These are phyloP conservation scores for Leersia perrieri DNA, from an alignment of 176 grass and related monocot species.

Conservation along the genomic window DNA sequence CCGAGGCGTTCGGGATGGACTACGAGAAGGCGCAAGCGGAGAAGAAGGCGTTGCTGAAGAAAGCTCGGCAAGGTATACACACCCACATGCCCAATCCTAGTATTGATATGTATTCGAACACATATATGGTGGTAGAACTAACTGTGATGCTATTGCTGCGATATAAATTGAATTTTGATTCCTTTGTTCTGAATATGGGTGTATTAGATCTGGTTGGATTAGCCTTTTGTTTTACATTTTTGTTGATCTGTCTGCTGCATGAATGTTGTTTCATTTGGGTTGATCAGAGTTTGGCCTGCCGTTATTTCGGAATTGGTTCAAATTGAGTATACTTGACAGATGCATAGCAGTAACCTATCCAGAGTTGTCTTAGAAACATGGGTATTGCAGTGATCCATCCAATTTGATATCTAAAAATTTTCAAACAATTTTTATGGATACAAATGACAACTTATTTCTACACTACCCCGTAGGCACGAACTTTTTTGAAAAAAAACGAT, in stretches of 20 bases:
- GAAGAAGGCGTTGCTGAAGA: not conserved
- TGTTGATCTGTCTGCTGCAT: conserved; percentile 2
- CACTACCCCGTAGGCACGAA: not conserved
- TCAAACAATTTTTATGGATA: not conserved
- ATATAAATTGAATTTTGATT: not conserved
- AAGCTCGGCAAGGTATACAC: conserved; percentile 85
- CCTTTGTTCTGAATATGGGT: conserved; percentile 1
- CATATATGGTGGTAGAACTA: not conserved
- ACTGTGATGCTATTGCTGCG: not conserved
- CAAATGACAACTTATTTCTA: not conserved
- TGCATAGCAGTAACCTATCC: not conserved
- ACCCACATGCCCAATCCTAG: conserved; percentile 38
- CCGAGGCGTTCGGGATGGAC: conserved; percentile 78
- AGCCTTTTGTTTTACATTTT: not conserved
- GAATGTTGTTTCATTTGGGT: not conserved
- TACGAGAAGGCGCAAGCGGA: conserved; percentile 20
- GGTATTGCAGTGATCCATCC: not conserved
- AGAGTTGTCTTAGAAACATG: not conserved
- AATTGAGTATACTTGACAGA: not conserved
- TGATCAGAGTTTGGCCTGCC: not conserved
- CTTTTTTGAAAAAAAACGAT: not conserved
- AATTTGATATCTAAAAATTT: not conserved
- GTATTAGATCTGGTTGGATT: not conserved
- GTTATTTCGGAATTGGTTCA: not conserved
- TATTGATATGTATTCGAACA: conserved; percentile 31